Conservation (phyloP, 495 filamentous ascomycete species). For the Xylaria scruposa region DNA sequence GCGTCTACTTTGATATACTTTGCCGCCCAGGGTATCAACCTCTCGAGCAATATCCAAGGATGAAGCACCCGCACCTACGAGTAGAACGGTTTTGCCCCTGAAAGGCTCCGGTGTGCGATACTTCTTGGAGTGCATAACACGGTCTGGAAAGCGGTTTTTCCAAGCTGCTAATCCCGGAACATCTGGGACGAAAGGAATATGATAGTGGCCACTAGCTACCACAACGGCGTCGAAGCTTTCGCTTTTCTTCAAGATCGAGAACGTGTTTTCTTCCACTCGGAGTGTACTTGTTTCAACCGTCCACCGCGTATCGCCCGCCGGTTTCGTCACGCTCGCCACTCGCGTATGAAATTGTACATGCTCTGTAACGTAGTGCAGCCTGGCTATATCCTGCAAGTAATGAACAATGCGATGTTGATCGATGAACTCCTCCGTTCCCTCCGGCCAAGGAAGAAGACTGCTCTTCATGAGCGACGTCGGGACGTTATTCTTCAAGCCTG, state of each 20-base stretch:
- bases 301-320: slow-evolving; percentile 53
- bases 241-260: slow-evolving; percentile 35
- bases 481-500: slow-evolving; percentile 69
- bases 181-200: slow-evolving; percentile 62
- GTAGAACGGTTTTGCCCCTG: slow-evolving; percentile 57
- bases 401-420: slow-evolving; percentile 60
- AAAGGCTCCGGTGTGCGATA: slow-evolving; percentile 61
- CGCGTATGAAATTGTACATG: slow-evolving; percentile 62
- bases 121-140: slow-evolving; percentile 66
- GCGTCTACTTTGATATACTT: slow-evolving; percentile 65
- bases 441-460: slow-evolving; percentile 65
- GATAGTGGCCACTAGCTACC: slow-evolving; percentile 66
- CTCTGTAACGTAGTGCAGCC: slow-evolving; percentile 53
- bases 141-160: slow-evolving; percentile 57
- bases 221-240: slow-evolving; percentile 63
- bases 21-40: slow-evolving; percentile 54
- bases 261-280: slow-evolving; percentile 31
- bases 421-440: slow-evolving; percentile 63
- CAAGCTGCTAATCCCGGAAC: slow-evolving; percentile 59
- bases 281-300: slow-evolving; percentile 50
- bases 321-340: slow-evolving; percentile 61
- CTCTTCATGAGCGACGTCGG: slow-evolving; percentile 65
- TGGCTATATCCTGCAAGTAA: slow-evolving; percentile 66
- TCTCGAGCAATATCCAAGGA: slow-evolving; percentile 66
- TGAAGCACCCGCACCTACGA: slow-evolving; percentile 68